Evolutionary conservation across 2,329 filamentous ascomycete genomes (phyloP), one percentile per base, ranked within the genome.

Genomic region (Aspergillus sp.): DNA sequence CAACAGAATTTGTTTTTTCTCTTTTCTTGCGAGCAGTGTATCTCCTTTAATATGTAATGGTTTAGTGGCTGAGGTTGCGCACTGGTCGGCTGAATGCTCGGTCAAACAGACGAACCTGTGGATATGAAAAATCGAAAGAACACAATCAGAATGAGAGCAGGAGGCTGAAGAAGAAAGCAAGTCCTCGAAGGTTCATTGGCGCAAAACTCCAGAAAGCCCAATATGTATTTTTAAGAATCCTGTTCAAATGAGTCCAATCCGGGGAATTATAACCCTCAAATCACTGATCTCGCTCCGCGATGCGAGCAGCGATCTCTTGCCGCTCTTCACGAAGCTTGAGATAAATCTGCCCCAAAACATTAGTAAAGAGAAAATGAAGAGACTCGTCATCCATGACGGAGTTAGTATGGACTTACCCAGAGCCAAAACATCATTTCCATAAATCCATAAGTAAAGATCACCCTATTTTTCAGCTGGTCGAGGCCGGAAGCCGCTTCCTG

Each of bases 371-470:
- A 6, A n/a, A 39, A n/a, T 39, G 14, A 39, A 39, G 36, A 16
- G 36, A 39, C 4, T 1, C 36, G 14, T 39, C 36, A 39, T 16
- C 16, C 36, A n/a, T n/a, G 14, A 42, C 16, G 36, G 36, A n/a
- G 14, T 16, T 10, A n/a, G 14, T 32, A 18, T 2, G 16, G 46
- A 74, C 80, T 63, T 72, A 87, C 87, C 92, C 92, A 96, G 75
- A 96, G 92, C 91, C 92, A 96, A 62, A 85, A 84, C 65, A 91
- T 81, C 73, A 91, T 85, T 80, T 97, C 93, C 71, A 96, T 71
- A 69, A 96, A 95, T 9, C 87, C 87, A 76, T 92, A 95, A 0
- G 90, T 87, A 72, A 97, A 96, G 46, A 96, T 86, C 46, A 96
- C 80, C 54, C 91, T 85, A 73, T 96, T 96, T 79, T 93, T 92